Base-by-base conservation (phyloP, 805 yeast genomes). In the Wickerhamiella sergipiensis region DNA sequence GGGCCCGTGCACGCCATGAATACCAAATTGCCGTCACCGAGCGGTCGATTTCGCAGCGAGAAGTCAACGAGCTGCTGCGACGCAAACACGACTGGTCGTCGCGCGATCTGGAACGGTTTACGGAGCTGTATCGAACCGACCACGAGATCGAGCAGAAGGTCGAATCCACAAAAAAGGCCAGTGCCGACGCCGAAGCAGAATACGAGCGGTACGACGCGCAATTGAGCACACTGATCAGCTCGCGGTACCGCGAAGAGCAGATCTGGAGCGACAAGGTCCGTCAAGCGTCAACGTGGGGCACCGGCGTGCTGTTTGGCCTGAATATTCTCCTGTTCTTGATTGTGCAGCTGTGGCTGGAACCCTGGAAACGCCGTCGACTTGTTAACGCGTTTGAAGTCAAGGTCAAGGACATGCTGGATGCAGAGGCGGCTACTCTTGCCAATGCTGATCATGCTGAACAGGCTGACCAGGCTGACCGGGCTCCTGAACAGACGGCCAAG, bases 231-330 rank as follows among this genome's bases (percentile, higher is more conserved):
- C 81, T 85, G 53, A 92, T 92, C 17, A 71, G 90, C 61, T 80
- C 88, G 1, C 71, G 97, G 58, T 92, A 92, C 61, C 95, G 90
- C 55, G 97, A 92, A 64, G 99, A 92, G 61, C 97, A 92, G 66
- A 79, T 92, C 7, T 92, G 98, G 97, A 86, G 96, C 1, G 98
- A 92, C 67, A 89, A 89, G 66, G 92, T 92, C 53, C 73, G 98
- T 54, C 77, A 89, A 57, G 87, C 95, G 5, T 85, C 95, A 6
- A 89, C 97, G 0, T 92, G 96, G 95, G 98, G 97, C 2, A 92
- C 99, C 0, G 80, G 92, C 74, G 69, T 81, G 3, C 72, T 92
- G 43, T 87, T 89, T 95, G 92, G 87, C 1, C 75, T 87, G 55
- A 92, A 92, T 68, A 74, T 90, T 23, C 48, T 84, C 8, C 65